Conservation (phyloP, 768 basidiomycete species). For the Cystobasidium tubakii region DNA sequence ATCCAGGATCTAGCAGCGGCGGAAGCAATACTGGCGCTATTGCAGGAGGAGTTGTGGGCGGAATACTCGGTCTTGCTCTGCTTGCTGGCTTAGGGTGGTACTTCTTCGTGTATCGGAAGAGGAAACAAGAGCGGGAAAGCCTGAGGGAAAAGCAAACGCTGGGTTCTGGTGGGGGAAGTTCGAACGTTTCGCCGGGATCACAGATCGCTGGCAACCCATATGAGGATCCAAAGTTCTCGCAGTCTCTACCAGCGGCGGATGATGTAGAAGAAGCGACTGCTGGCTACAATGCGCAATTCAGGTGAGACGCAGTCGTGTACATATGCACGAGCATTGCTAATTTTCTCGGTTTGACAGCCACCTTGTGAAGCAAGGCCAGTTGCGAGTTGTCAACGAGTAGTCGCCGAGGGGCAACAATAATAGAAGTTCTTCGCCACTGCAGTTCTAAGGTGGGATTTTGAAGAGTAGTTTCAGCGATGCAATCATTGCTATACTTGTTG, state of each 20-base stretch:
- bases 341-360: not conserved
- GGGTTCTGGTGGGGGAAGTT: not conserved
- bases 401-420: not conserved
- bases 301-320: not conserved
- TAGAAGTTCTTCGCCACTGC: no score
- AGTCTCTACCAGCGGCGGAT: not conserved
- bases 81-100: conserved; percentile 29
- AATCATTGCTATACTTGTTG: no score
- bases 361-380: not conserved
- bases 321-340: not conserved
- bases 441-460: not conserved
- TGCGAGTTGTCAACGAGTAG: conserved; percentile 15
- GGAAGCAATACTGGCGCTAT: not conserved
- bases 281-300: conserved; percentile 23
- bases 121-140: not conserved
- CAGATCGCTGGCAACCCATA: not conserved
- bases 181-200: not conserved
- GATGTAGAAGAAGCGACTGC: conserved; percentile 17
- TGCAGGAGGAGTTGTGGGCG: conserved; percentile 21
- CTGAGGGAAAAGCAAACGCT: conserved; percentile 25
- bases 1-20: not conserved
- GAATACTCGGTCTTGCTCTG: conserved; percentile 17
- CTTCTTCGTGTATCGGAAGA: conserved; percentile 27
- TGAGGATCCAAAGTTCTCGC: not conserved
- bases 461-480: not conserved